phyloP scores from a whole-genome alignment of 345 rosid genomes.

The Pistacia integerrima region DNA sequence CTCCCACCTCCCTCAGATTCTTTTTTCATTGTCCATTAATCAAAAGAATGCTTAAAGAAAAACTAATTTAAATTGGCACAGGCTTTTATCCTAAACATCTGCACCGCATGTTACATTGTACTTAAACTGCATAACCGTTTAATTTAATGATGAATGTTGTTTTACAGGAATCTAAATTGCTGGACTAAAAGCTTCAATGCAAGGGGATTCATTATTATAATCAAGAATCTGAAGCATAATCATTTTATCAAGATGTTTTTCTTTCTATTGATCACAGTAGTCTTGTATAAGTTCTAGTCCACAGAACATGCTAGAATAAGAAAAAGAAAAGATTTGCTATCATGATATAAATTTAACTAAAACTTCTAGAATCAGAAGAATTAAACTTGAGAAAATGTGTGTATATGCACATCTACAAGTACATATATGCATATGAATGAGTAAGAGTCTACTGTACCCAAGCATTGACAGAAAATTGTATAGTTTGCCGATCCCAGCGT shows the following conservation, averaged over 20 bases:
- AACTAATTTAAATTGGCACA: neutral
- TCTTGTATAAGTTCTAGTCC: neutral
- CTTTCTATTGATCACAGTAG: neutral
- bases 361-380: neutral
- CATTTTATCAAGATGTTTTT: neutral
- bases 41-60: neutral
- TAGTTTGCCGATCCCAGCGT: constrained; percentile 88
- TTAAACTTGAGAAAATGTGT: neutral
- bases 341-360: neutral
- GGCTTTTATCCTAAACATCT: neutral
- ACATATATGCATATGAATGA: neutral
- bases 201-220: too few relatives aligned
- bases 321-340: neutral
- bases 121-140: neutral
- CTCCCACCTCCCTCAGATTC: neutral
- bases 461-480: constrained; percentile 96
- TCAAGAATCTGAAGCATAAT: neutral
- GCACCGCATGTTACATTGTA: neutral
- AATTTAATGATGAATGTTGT: neutral
- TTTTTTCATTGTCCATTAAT: neutral
- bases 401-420: neutral
- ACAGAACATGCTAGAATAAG: neutral
- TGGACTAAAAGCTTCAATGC: neutral
- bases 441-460: constrained; percentile 57
- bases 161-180: neutral